These are phyloP conservation scores for Crithidia acanthocephali DNA, from an alignment of 208 protist species.

Conservation along the genomic window DNA sequence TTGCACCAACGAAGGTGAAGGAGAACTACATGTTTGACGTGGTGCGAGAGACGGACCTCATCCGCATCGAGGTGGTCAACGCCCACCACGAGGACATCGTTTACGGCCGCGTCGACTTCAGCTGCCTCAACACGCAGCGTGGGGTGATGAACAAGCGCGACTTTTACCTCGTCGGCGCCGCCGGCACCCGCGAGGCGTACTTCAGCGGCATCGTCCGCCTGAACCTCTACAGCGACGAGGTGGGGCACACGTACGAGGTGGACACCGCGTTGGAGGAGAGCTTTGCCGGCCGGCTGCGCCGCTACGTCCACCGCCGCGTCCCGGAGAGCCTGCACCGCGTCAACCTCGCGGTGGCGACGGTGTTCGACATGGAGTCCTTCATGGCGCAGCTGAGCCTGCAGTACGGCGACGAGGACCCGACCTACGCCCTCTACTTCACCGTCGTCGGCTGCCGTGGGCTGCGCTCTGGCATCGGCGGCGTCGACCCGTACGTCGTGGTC, in stretches of 20 bases:
- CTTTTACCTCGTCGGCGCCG: conserved; percentile 67
- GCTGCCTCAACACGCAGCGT: conserved; percentile 76
- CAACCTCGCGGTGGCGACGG: conserved; percentile 65
- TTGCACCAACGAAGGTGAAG: conserved; percentile 52
- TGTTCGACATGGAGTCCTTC: conserved; percentile 88
- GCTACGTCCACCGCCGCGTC: conserved; percentile 61
- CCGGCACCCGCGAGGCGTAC: conserved; percentile 72
- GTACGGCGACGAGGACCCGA: conserved; percentile 75
- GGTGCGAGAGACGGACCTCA: conserved; percentile 81
- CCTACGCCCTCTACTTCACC: conserved; percentile 77
- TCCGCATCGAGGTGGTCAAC: conserved; percentile 74
- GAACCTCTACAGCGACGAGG: conserved; percentile 64
- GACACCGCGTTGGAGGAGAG: conserved; percentile 51
- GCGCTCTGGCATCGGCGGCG: conserved; percentile 48
- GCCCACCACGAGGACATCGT: conserved; percentile 42
- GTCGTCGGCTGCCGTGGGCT: conserved; percentile 77
- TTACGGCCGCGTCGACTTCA: conserved; percentile 84
- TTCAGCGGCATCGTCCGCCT: conserved; percentile 77
- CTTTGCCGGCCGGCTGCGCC: conserved; percentile 67
- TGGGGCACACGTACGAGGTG: conserved; percentile 73
- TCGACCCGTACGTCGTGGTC: conserved; percentile 78
- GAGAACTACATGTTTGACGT: conserved; percentile 81
- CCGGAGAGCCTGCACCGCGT: conserved; percentile 82
- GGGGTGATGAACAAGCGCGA: conserved; percentile 54
- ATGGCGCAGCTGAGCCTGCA: conserved; percentile 61